Evolutionary conservation across 257 asterid genomes (phyloP), one percentile per base, ranked within the genome.

Genomic region (Vinca minor): DNA sequence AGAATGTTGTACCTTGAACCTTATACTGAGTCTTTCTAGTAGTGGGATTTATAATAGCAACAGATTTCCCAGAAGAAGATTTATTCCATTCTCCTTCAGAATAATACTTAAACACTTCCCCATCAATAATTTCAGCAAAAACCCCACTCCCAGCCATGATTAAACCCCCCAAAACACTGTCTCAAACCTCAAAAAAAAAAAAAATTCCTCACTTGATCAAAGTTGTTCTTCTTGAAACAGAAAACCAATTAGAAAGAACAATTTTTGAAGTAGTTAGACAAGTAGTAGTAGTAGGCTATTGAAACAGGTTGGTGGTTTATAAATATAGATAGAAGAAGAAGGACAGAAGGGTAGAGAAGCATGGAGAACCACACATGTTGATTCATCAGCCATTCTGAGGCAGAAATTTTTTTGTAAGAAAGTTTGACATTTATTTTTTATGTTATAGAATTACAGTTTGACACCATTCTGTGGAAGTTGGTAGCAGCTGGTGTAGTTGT

Each of bases 1-100:
- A n/a, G n/a, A n/a, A n/a, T n/a, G 0, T 3, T n/a, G 34, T 79
- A 90, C 98, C 98, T 87, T 89, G 96, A 76, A 92, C 98, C 56
- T 81, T 92, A 81, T 92, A 92, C 67, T 92, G 95, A 45, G 87
- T 80, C 61, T 80, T 87, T 69, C 97, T 85, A 0, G 97, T 85
- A 38, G 96, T 82, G 4, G 98, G 98, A 78, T 92, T 92, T 2
- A 85, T 71, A 41, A 92, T 92, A 11, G 89, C 41, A 54, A 89
- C 97, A 50, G 97, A 69, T 35, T 92, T 89, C 0, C 88, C 96
- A 35, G 97, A 87, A 8, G 89, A 65, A 48, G 95, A 89, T 29
- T 62, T 78, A 67, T 75, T 87, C 98, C 98, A 92, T 62, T 84
- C 96, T 66, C 98, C 95, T 64, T 91, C 94, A 20, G 78, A 81